Evolutionary conservation across 495 filamentous ascomycete species (phyloP), one percentile per base, ranked within the genome.

Genomic region (Aspergillus biplanus): DNA sequence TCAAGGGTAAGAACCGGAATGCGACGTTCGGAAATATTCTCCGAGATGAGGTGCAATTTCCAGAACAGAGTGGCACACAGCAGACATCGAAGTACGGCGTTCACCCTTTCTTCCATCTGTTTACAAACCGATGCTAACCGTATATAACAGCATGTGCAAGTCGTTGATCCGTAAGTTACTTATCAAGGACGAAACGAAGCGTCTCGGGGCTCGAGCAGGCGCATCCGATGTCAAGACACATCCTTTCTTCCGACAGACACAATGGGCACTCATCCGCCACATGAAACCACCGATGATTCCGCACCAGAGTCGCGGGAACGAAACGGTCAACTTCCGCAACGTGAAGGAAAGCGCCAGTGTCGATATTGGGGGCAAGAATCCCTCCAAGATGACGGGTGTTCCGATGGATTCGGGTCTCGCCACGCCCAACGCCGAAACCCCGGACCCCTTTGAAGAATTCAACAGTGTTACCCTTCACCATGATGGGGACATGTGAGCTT

Each of bases 281-380:
- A 92, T 91, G 90, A 98, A 97, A 75, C 95, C 95, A n/a, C 95
- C 95, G 3, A 99, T 99, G 84, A 89, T 98, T 56, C 95, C 95
- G 4, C 88, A 93, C 74, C 92, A 95, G 75, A 93, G 93, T 54
- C 87, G 92, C 18, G 95, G 91, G 44, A 90, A 93, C 61, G 95
- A 99, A 71, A 96, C 95, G 1, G 80, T 96, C 67, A 99, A 99
- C 73, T 99, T 99, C 83, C 86, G 96, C 65, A 96, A 94, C 67
- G 94, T 99, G 56, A 98, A 97, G 77, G 95, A 99, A 78, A 96
- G 91, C 64, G 91, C 91, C 68, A 97, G 92, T 70, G 92, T 99
- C 52, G 93, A 97, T 78, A 94, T 97, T 63, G 89, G 90, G 39
- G 89, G 76, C 54, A 72, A 67, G 18, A 65, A 86, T 13, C 79